Conservation (phyloP, 2,329 filamentous ascomycete genomes). For the Cytospora piceicola region DNA sequence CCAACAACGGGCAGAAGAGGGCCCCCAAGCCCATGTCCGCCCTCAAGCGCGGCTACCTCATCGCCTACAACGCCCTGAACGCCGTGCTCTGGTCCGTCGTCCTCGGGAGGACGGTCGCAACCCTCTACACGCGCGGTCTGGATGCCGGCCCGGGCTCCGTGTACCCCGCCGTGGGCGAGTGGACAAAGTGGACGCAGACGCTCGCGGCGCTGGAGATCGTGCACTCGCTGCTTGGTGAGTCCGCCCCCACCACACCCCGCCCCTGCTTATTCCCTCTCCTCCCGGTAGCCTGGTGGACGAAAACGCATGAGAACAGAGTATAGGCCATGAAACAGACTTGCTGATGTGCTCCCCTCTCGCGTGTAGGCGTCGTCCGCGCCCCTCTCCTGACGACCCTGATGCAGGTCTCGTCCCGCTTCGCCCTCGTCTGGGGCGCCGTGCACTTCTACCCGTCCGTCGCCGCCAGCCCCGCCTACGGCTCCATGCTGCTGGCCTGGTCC, state of each 20-base stretch:
- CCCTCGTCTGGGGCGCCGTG: constrained; percentile 87
- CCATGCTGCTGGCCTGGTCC: constrained; percentile 86
- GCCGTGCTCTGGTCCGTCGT: constrained; percentile 74
- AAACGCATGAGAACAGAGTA: no score
- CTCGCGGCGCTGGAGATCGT: constrained; percentile 80
- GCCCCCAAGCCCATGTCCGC: constrained; percentile 38
- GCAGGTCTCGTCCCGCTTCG: constrained; percentile 85
- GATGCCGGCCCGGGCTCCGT: constrained; percentile 53
- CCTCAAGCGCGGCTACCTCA: constrained; percentile 27
- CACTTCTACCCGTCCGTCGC: constrained; percentile 72
- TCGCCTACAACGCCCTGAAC: constrained; percentile 29
- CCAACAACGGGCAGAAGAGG: constrained; percentile 29
- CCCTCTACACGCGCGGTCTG: constrained; percentile 55
- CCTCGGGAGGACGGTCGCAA: constrained; percentile 65
- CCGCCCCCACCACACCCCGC: neutral
- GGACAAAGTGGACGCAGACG: constrained; percentile 81
- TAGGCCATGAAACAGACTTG: neutral
- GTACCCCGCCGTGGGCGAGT: constrained; percentile 65
- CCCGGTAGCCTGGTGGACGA: no score
- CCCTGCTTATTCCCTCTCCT: neutral
- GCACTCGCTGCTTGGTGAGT: constrained; percentile 75
- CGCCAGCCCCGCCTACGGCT: constrained; percentile 65
- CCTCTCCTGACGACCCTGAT: constrained; percentile 83
- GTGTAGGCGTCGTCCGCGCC: constrained; percentile 77
- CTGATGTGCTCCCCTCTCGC: neutral